phyloP scores from a whole-genome alignment of 164 flowering plant genomes.

The Litsea cubeba region DNA sequence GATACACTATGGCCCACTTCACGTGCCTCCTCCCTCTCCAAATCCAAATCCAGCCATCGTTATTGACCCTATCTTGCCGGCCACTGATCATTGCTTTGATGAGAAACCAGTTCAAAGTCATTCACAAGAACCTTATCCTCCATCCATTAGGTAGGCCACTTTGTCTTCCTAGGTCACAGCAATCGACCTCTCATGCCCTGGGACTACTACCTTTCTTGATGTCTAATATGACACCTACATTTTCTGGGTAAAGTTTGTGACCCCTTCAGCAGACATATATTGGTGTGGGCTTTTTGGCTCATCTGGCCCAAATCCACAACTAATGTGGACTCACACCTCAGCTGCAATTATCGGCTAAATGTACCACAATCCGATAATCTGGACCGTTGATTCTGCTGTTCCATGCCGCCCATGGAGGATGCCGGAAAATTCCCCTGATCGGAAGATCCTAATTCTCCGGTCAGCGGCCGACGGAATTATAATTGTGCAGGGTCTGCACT shows the following conservation, averaged over 20 bases:
- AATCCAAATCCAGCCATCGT: conserved; percentile 12
- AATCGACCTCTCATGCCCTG: too few relatives aligned
- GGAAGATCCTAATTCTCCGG: too few relatives aligned
- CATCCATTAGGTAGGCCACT: conserved; percentile 11
- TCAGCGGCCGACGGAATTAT: too few relatives aligned
- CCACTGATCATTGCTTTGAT: conserved; percentile 26
- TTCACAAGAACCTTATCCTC: conserved; percentile 27
- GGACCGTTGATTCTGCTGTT: too few relatives aligned
- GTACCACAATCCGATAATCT: too few relatives aligned
- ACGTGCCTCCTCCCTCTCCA: conserved; percentile 16
- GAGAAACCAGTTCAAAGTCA: conserved; percentile 21
- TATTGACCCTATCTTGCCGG: conserved; percentile 19
- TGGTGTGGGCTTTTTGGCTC: background rate
- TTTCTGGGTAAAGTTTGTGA: background rate
- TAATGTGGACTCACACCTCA: too few relatives aligned
- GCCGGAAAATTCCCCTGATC: too few relatives aligned
- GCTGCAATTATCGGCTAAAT: too few relatives aligned
- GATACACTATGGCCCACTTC: conserved; percentile 4
- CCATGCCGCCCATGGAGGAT: too few relatives aligned
- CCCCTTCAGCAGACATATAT: background rate
- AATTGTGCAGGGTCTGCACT: too few relatives aligned
- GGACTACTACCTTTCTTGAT: background rate
- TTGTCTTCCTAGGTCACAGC: background rate
- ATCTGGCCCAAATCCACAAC: too few relatives aligned
- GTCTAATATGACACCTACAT: background rate